A percentile compares a stretch with the other conserved stretches of the same genome.
phyloP scores from a whole-genome alignment of 75 land plant species.

The Cryptomeria japonica region DNA sequence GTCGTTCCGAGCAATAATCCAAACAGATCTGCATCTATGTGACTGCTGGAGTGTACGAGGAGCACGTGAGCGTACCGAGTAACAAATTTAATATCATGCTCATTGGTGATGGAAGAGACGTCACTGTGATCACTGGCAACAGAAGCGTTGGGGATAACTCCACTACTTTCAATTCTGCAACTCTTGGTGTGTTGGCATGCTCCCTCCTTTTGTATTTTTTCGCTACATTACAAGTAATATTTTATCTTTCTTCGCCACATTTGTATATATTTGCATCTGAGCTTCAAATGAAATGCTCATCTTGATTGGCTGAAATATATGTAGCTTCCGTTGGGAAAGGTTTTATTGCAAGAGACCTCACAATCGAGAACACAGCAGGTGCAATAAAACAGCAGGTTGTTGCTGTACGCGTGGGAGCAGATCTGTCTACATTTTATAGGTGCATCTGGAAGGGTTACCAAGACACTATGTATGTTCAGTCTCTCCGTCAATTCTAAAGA shows the following conservation, averaged over 20 bases:
- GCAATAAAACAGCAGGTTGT: conserved; percentile 21
- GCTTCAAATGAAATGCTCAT: not conserved
- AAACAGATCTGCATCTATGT: conserved; percentile 11
- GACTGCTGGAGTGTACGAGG: conserved; percentile 9
- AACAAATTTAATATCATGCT: conserved; percentile 15
- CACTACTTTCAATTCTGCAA: conserved; percentile 18
- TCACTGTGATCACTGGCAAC: conserved; percentile 23
- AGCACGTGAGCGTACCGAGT: conserved; percentile 15
- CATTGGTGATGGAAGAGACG: conserved; percentile 19
- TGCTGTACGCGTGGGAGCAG: conserved; percentile 17
- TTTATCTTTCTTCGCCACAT: no score
- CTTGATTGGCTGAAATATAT: not conserved
- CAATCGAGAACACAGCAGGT: conserved; percentile 26
- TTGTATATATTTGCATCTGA: no score
- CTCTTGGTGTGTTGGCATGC: conserved; percentile 3
- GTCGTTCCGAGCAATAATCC: conserved; percentile 14
- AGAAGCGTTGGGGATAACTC: not conserved
- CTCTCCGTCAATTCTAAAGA: conserved; percentile 28
- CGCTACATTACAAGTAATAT: not conserved
- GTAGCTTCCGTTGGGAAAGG: conserved; percentile 17
- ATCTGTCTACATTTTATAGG: conserved; percentile 9
- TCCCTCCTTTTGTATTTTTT: not conserved
- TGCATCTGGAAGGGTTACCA: conserved; percentile 23
- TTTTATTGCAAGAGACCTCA: conserved; percentile 15
- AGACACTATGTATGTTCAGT: conserved; percentile 26